Evolutionary conservation across 2,329 filamentous ascomycete genomes (phyloP).

Genomic region (Periconia macrospinosa): DNA sequence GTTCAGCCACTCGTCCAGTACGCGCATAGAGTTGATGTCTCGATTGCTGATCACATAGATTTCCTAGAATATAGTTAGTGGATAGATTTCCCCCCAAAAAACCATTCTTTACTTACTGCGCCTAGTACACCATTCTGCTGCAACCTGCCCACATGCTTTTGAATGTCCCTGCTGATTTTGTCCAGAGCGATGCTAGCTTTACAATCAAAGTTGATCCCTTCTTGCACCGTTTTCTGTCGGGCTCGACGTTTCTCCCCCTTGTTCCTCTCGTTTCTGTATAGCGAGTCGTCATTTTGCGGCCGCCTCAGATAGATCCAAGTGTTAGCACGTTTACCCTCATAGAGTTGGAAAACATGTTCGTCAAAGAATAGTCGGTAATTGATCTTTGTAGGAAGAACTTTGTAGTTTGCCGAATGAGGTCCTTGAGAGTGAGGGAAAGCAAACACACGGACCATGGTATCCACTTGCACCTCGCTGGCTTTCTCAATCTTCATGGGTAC

Average conservation of each 20-base stretch:
- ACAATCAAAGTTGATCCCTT: too few relatives aligned
- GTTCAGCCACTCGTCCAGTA: constrained; percentile 47
- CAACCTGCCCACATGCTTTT: constrained; percentile 43
- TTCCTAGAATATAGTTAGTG: constrained; percentile 31
- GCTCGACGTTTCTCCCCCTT: constrained; percentile 22
- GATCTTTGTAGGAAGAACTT: constrained; percentile 41
- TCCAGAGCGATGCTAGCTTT: too few relatives aligned
- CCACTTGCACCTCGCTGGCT: constrained; percentile 40
- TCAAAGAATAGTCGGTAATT: constrained; percentile 45
- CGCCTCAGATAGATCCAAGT: constrained; percentile 44
- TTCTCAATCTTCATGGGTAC: constrained; percentile 39
- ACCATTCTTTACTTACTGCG: constrained; percentile 39
- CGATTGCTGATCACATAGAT: constrained; percentile 49
- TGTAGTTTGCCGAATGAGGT: constrained; percentile 32
- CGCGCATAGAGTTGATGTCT: constrained; percentile 40
- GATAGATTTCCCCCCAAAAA: neutral
- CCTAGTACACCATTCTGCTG: constrained; percentile 39
- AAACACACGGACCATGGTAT: constrained; percentile 41
- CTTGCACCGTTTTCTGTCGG: neutral
- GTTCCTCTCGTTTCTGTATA: constrained; percentile 27
- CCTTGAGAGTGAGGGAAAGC: constrained; percentile 45
- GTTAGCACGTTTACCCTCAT: constrained; percentile 37
- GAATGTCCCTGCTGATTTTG: constrained; percentile 30
- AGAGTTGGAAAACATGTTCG: constrained; percentile 42
- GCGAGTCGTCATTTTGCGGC: constrained; percentile 33